phyloP scores from a whole-genome alignment of 768 basidiomycete genomes.

The Termitomyces sp. region DNA sequence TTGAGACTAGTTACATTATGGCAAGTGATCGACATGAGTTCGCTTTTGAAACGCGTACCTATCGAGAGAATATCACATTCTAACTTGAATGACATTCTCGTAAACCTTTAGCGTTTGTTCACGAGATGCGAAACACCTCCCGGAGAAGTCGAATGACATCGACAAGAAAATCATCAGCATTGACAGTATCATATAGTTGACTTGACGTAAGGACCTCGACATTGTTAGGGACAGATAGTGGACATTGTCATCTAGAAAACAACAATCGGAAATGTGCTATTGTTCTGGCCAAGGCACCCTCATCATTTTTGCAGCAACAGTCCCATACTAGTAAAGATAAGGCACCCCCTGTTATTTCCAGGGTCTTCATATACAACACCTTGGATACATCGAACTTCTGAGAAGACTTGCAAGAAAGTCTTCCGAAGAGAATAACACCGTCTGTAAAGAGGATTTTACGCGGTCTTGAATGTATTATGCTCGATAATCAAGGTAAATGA shows the following conservation, averaged over 20 bases:
- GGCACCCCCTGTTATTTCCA: slow-evolving; percentile 1
- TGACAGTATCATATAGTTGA: background rate
- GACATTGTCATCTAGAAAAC: background rate
- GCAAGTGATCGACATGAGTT: background rate
- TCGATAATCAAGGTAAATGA: background rate
- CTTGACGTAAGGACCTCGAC: background rate
- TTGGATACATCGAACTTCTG: background rate
- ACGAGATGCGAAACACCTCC: background rate
- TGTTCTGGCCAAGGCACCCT: background rate
- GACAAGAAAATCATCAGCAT: background rate
- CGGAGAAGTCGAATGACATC: background rate
- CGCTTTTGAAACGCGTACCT: background rate
- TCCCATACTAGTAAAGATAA: slow-evolving; percentile 3
- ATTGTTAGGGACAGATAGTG: background rate
- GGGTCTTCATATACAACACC: background rate
- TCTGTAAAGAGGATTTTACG: background rate
- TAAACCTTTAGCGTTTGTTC: background rate
- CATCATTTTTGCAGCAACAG: background rate
- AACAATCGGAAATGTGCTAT: background rate
- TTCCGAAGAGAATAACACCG: slow-evolving; percentile 2
- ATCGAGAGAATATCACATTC: too few relatives aligned
- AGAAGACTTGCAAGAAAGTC: background rate
- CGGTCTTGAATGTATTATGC: background rate
- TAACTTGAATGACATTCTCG: background rate
- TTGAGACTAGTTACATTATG: background rate